Percentiles rank a stretch among this genome's conserved stretches.
These are phyloP conservation scores for Globisporangium ultimum DNA, from an alignment of 352 stramenopile species.

Conservation along the genomic window DNA sequence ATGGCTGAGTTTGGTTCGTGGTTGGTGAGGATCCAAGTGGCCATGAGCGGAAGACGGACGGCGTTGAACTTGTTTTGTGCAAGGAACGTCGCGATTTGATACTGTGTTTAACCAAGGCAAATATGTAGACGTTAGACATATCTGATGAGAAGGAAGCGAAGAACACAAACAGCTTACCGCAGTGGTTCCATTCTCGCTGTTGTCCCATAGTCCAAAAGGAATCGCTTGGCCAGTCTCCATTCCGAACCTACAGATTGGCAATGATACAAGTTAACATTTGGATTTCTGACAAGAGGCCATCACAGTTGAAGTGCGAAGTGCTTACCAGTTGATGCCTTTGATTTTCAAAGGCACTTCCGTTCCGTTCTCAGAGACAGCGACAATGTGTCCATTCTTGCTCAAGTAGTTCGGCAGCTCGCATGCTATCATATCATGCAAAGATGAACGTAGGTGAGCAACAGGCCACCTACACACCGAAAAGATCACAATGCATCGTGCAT, in stretches of 20 bases:
- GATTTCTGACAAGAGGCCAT: too few species aligned
- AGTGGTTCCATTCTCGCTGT: conserved; percentile 64
- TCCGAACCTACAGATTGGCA: conserved; percentile 24
- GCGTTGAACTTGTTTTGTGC: conserved; percentile 75
- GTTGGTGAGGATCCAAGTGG: conserved; percentile 55
- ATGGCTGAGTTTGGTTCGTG: conserved; percentile 36
- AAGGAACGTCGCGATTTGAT: conserved; percentile 71
- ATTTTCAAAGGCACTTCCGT: conserved; percentile 52
- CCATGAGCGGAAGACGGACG: conserved; percentile 67
- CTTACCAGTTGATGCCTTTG: conserved; percentile 71
- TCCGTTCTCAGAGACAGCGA: conserved; percentile 48
- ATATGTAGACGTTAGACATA: background rate
- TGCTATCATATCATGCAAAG: too few species aligned
- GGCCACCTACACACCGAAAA: background rate
- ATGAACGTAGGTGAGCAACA: too few species aligned
- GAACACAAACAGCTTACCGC: conserved; percentile 20
- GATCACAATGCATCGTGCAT: background rate
- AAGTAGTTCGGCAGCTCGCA: conserved; percentile 69
- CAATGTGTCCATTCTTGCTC: conserved; percentile 65
- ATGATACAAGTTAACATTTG: too few species aligned
- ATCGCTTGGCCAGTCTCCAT: conserved; percentile 69
- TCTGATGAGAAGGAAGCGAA: too few species aligned
- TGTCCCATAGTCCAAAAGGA: conserved; percentile 69
- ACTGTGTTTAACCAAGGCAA: conserved; percentile 19
- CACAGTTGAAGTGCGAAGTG: background rate